A percentile compares a stretch with the other conserved stretches of the same genome.
phyloP scores from a whole-genome alignment of 805 yeast species.

The Teunomyces stri region DNA sequence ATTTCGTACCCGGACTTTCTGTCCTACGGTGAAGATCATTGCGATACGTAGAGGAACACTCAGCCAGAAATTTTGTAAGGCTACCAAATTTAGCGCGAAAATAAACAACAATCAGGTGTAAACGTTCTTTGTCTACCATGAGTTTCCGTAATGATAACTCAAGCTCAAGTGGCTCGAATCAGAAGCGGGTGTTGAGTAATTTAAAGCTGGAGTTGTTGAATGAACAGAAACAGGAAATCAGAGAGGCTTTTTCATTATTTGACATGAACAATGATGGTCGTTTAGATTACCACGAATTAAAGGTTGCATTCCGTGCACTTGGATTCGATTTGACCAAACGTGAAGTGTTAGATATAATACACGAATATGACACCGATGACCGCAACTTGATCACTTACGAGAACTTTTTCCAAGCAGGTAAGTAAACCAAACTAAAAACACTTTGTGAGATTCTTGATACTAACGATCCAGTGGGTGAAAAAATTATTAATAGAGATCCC shows the following conservation, averaged over 20 bases:
- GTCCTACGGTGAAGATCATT: constrained; percentile 18
- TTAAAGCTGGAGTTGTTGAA: constrained; percentile 67
- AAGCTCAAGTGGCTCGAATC: constrained; percentile 5
- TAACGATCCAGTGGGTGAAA: constrained; percentile 60
- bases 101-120: background rate
- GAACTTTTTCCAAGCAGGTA: constrained; percentile 74
- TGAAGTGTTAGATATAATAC: constrained; percentile 72
- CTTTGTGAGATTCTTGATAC: constrained; percentile 11
- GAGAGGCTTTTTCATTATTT: constrained; percentile 87
- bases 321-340: constrained; percentile 82
- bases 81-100: constrained; percentile 4
- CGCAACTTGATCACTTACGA: constrained; percentile 72
- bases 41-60: background rate
- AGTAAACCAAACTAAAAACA: constrained; percentile 18
- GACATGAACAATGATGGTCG: constrained; percentile 91
- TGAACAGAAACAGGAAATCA: constrained; percentile 86
- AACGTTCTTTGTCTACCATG: background rate
- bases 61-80: background rate
- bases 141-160: constrained; percentile 2
- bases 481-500: constrained; percentile 86
- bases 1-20: constrained; percentile 35
- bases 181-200: constrained; percentile 32
- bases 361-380: constrained; percentile 77
- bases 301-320: constrained; percentile 89
- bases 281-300: constrained; percentile 88